These are phyloP conservation scores for Trichoderma asperellum DNA, from an alignment of 2,329 filamentous ascomycete species.

Conservation along the genomic window DNA sequence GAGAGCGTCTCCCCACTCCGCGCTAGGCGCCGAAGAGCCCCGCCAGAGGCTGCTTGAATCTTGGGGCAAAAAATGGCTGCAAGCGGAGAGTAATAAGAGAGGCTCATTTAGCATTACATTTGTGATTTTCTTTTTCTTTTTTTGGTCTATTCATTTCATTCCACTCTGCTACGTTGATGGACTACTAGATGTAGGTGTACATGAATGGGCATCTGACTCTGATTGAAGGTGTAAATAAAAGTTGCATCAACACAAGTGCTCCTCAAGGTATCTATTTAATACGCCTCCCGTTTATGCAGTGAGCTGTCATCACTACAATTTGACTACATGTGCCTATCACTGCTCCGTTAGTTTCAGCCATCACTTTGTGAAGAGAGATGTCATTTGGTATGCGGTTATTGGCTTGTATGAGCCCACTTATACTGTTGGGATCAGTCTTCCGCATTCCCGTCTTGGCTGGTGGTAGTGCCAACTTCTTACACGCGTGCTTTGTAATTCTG, in stretches of 20 bases:
- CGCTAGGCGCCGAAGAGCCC: slow-evolving; percentile 19
- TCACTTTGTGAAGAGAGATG: neutral
- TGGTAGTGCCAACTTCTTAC: neutral
- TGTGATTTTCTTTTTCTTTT: neutral
- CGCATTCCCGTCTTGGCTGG: neutral
- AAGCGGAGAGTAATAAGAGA: neutral
- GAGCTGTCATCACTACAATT: neutral
- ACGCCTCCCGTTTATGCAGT: neutral
- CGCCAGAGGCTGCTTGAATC: neutral
- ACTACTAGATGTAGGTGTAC: neutral
- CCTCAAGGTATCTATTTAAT: neutral
- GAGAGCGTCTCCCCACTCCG: slow-evolving; percentile 17
- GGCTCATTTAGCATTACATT: neutral
- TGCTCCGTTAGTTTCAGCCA: neutral
- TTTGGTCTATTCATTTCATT: neutral
- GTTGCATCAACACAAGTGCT: neutral
- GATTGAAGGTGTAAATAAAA: neutral
- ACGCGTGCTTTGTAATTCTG: neutral
- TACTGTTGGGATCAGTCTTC: neutral
- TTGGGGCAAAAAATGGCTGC: neutral
- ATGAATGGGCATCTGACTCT: neutral
- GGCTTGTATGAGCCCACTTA: neutral
- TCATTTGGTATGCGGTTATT: neutral
- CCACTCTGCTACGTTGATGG: neutral
- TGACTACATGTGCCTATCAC: neutral